Evolutionary conservation across 306 rosid genomes (phyloP).

Genomic region (Cicer pinnatifidum): DNA sequence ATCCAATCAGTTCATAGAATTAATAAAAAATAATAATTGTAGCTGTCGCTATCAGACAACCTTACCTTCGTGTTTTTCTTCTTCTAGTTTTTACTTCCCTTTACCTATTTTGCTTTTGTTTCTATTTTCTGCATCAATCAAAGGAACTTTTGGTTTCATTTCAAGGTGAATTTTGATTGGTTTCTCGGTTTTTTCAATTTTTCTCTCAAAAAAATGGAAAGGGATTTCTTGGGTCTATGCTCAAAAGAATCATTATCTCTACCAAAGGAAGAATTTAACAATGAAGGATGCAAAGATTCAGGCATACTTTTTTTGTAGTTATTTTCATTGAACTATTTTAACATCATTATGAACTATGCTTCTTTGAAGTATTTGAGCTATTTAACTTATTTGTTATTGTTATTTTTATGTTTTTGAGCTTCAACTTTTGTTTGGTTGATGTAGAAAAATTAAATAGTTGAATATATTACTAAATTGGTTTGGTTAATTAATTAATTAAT

Average conservation of each 20-base stretch:
- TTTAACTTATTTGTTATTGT: neutral
- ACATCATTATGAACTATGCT: neutral
- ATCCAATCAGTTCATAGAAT: no score
- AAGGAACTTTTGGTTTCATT: neutral
- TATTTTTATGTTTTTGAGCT: neutral
- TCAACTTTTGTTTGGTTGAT: neutral
- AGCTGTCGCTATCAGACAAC: neutral
- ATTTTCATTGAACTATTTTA: neutral
- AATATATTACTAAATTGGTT: constrained; percentile 23
- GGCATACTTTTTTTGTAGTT: constrained; percentile 44
- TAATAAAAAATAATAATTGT: neutral
- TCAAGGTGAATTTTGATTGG: constrained; percentile 34
- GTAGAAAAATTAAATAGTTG: constrained; percentile 3
- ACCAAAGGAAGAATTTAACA: constrained; percentile 59
- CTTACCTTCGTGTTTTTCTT: neutral
- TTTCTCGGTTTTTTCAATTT: neutral
- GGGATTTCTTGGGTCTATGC: constrained; percentile 80
- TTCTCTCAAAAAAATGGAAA: constrained; percentile 63
- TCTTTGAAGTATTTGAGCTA: neutral
- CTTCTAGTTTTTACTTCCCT: neutral
- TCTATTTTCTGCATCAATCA: constrained; percentile 31
- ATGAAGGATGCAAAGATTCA: constrained; percentile 56
- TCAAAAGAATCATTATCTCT: constrained; percentile 52
- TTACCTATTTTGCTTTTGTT: neutral
- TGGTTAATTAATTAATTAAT: neutral